Base-by-base conservation (phyloP, 768 basidiomycete species). In the Termitomyces sp. region DNA sequence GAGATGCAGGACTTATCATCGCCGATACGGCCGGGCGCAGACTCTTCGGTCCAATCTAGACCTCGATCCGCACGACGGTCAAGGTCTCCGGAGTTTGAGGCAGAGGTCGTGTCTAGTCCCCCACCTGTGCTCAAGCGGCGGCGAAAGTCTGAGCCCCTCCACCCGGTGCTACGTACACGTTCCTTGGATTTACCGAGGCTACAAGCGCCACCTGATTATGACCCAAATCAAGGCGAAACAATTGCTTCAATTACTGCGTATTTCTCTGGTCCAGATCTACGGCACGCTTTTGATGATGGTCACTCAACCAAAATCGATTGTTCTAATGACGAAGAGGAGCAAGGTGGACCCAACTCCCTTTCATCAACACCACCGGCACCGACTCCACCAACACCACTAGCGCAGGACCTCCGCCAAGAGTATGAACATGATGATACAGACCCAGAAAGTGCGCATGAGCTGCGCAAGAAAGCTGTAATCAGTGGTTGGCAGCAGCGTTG, bases 1-100 rank as follows among this genome's bases (percentile, higher is more conserved):
- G 87, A 86, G 40, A 80, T 80, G 28, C 84, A 89, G 60, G 85
- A 86, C 9, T 67, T 92, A 33, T 90, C 89, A 51, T 91, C 90
- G 12, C 90, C 90, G 24, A 62, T 77, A 44, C 76, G 76, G 36
- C 75, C 70, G 16, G 60, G 60, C 28, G 64, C 60, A 20, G 60
- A 63, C 16, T 61, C 67, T 15, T 40, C 57, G 44, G 63, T 42
- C 39, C 68, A 62, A 48, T 60, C 64, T n/a, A 20, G n/a, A 32
- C 28, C 9, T n/a, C 55, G 20, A n/a, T 55, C 28, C 40, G 58
- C 59, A 12, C 54, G 63, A 45, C 15, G 59, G 59, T 44, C 64
- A 70, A 64, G 57, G 22, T 74, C 75, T 48, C 74, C 76, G 28
- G 82, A 84, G 60, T 84, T 84, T 63, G 84, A 77, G 46, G 81